Evolutionary conservation across 1,284 basidiomycete species (phyloP).

Genomic region (Sporisorium sorghi): DNA sequence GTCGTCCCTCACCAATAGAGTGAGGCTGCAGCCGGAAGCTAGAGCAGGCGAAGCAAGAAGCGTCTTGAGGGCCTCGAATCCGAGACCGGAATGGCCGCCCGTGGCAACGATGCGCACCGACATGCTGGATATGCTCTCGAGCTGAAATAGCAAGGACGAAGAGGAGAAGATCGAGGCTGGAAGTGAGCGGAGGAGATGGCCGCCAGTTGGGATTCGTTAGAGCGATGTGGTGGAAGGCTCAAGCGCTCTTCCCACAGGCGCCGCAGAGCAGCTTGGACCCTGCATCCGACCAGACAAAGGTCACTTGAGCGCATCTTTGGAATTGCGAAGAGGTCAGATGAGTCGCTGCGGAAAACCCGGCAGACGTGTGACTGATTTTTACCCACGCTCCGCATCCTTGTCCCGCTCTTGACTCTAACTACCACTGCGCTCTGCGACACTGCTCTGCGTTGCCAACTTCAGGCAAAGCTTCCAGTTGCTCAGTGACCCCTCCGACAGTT

Average conservation of each 20-base stretch:
- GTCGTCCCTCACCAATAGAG: constrained; percentile 27
- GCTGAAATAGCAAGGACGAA: background rate
- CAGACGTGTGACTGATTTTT: background rate
- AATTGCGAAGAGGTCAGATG: background rate
- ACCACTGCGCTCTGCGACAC: too few species aligned
- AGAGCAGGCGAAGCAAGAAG: constrained; percentile 26
- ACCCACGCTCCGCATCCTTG: background rate
- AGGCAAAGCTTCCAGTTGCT: too few species aligned
- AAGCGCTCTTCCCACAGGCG: too few species aligned
- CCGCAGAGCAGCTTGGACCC: background rate
- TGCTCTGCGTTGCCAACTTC: too few species aligned
- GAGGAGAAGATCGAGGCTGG: background rate
- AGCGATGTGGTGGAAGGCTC: background rate
- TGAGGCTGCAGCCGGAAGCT: constrained; percentile 19
- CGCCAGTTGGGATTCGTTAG: too few species aligned
- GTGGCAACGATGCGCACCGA: constrained; percentile 40
- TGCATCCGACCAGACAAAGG: background rate
- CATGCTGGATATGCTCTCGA: constrained; percentile 10
- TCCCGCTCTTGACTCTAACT: too few species aligned
- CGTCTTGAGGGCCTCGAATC: constrained; percentile 45
- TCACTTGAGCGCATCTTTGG: background rate
- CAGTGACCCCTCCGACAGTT: too few species aligned
- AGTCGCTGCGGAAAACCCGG: background rate
- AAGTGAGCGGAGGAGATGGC: too few species aligned
- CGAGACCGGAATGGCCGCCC: constrained; percentile 47